phyloP scores from a whole-genome alignment of 2,329 filamentous ascomycete genomes.

The Sporothrix variecibatus region DNA sequence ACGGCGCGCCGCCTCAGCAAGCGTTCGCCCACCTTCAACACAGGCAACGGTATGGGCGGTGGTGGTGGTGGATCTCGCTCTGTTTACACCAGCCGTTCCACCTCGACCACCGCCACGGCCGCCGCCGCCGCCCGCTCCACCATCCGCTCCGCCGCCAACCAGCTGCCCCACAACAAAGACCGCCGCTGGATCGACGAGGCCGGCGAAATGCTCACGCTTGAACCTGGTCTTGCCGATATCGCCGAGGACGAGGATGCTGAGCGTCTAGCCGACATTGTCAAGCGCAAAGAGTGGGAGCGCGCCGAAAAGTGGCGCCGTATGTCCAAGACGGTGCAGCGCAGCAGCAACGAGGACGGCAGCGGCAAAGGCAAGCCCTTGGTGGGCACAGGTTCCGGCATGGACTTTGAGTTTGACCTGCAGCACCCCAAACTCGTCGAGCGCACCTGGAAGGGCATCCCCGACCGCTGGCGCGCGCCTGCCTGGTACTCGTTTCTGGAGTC shows the following conservation, averaged over 20 bases:
- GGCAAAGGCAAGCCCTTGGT: neutral
- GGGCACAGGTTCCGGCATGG: constrained; percentile 47
- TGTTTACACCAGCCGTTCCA: constrained; percentile 53
- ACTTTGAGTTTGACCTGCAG: constrained; percentile 77
- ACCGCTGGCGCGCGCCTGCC: constrained; percentile 88
- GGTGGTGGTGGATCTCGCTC: constrained; percentile 55
- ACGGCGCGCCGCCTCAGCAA: neutral
- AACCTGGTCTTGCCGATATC: constrained; percentile 58
- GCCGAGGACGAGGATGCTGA: constrained; percentile 58
- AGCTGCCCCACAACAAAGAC: constrained; percentile 62
- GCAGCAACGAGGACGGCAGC: constrained; percentile 41
- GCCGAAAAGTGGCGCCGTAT: constrained; percentile 69
- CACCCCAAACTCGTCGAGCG: constrained; percentile 85
- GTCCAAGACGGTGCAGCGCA: constrained; percentile 56
- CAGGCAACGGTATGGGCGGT: constrained; percentile 48
- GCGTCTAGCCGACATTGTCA: constrained; percentile 56
- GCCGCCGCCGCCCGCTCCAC: constrained; percentile 54
- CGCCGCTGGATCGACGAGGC: constrained; percentile 65
- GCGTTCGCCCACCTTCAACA: neutral
- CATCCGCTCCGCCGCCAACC: constrained; percentile 59
- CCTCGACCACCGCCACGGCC: constrained; percentile 40
- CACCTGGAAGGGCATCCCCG: constrained; percentile 97
- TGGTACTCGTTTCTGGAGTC: constrained; percentile 91
- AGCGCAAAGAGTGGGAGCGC: constrained; percentile 63
- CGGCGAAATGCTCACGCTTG: constrained; percentile 65